Conservation (phyloP, 345 rosid species). For the Linum lewisii region DNA sequence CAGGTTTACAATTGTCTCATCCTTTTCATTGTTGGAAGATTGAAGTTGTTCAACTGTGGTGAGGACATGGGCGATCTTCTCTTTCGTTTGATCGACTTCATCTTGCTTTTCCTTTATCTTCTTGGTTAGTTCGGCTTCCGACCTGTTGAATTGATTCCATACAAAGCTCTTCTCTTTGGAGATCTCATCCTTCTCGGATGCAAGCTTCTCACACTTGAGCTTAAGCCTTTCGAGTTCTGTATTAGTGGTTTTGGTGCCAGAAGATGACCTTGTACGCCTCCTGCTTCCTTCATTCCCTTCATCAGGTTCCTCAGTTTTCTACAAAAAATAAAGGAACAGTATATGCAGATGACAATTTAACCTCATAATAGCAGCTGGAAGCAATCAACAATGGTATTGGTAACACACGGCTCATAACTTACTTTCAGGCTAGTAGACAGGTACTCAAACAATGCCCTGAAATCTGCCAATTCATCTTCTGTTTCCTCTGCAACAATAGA, state of each 20-base stretch:
- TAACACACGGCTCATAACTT: neutral
- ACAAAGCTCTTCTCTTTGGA: slow-evolving; percentile 55
- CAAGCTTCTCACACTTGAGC: slow-evolving; percentile 46
- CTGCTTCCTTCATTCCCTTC: slow-evolving; percentile 11
- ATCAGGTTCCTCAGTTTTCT: slow-evolving; percentile 11
- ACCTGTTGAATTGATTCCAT: slow-evolving; percentile 55
- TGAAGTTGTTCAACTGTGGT: slow-evolving; percentile 49
- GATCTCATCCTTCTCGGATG: slow-evolving; percentile 42
- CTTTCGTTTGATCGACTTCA: slow-evolving; percentile 46
- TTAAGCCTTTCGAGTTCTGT: slow-evolving; percentile 38
- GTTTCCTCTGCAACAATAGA: slow-evolving; percentile 41
- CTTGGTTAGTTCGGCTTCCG: slow-evolving; percentile 38
- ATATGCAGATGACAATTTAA: neutral
- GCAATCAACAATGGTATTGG: neutral
- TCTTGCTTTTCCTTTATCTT: slow-evolving; percentile 46
- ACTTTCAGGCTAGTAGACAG: slow-evolving; percentile 37
- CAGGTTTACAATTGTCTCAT: slow-evolving; percentile 41
- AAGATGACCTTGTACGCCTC: slow-evolving; percentile 16
- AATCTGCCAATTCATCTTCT: slow-evolving; percentile 55
- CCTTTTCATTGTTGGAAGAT: slow-evolving; percentile 47
- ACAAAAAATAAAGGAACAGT: slow-evolving; percentile 7
- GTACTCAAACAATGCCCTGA: slow-evolving; percentile 44
- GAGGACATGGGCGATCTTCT: slow-evolving; percentile 45
- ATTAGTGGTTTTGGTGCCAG: slow-evolving; percentile 20
- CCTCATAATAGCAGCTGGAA: neutral